Conservation (phyloP, 2,329 filamentous ascomycete species). For the Orbilia javanica region DNA sequence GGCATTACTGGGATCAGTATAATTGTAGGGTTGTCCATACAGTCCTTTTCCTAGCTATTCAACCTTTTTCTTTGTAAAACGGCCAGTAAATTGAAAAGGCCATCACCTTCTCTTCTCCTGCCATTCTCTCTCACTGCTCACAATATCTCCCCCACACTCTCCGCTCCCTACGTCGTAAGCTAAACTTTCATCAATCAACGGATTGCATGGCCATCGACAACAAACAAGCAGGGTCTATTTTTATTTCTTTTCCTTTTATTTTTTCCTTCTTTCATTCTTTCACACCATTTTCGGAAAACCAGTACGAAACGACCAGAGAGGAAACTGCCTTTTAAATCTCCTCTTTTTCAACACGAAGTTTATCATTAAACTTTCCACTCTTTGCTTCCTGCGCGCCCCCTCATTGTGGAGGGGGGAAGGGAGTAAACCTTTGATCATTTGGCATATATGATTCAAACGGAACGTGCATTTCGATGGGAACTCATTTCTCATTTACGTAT, state of each 20-base stretch:
- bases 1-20: conserved; percentile 57
- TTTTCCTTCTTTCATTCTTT: background rate
- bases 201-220: conserved; percentile 56
- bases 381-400: conserved; percentile 9
- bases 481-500: conserved; percentile 28
- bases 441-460: conserved; percentile 30
- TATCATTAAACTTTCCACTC: conserved; percentile 57
- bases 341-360: conserved; percentile 30
- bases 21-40: conserved; percentile 59
- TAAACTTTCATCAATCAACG: conserved; percentile 60
- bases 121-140: conserved; percentile 18
- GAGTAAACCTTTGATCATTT: conserved; percentile 18
- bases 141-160: conserved; percentile 24
- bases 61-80: conserved; percentile 36
- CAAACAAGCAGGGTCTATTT: conserved; percentile 51
- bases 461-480: conserved; percentile 56
- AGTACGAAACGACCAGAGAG: conserved; percentile 25
- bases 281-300: background rate
- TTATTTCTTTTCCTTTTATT: conserved; percentile 6
- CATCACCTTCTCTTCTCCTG: conserved; percentile 39
- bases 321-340: conserved; percentile 3
- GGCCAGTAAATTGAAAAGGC: conserved; percentile 22
- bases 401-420: background rate
- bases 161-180: conserved; percentile 59
- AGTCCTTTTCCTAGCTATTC: conserved; percentile 8